Conservation (phyloP, 2,329 filamentous ascomycete species). For the Ophiosphaerella herpotricha region DNA sequence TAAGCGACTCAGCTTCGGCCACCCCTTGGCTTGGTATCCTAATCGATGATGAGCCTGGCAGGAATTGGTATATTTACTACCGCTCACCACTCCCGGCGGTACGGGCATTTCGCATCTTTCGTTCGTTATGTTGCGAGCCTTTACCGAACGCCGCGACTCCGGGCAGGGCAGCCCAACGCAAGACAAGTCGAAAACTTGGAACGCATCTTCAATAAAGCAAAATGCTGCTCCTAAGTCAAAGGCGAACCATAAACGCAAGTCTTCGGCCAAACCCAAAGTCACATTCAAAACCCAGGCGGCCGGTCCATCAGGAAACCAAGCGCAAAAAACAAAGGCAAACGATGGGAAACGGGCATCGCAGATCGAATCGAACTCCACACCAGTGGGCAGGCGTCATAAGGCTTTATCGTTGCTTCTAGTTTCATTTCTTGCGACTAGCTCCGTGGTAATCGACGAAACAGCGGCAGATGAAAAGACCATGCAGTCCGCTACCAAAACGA, state of each 20-base stretch:
- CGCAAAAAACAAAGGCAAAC: neutral
- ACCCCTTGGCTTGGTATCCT: conserved; percentile 4
- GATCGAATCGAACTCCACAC: neutral
- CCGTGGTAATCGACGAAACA: conserved; percentile 16
- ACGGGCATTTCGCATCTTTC: neutral
- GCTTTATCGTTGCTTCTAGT: conserved; percentile 22
- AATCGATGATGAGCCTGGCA: neutral
- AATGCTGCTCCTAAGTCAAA: conserved; percentile 1
- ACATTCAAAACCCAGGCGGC: conserved; percentile 8
- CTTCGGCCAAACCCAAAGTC: conserved; percentile 2
- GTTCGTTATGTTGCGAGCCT: conserved; percentile 5
- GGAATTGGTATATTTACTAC: conserved; percentile 8
- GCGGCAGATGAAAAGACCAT: conserved; percentile 20
- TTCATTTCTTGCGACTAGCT: conserved; percentile 19
- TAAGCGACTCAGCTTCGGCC: conserved; percentile 16
- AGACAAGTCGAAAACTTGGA: neutral
- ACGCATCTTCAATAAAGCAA: neutral
- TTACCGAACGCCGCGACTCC: conserved; percentile 3
- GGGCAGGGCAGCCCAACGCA: neutral
- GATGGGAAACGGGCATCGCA: conserved; percentile 1
- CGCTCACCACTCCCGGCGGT: neutral
- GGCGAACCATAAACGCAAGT: conserved; percentile 2
- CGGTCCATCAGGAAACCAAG: neutral
- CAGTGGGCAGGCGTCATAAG: conserved; percentile 16
- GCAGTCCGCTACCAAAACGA: conserved; percentile 14